Conservation (phyloP, 208 protist genomes). For the Herpetomonas tarakana region DNA sequence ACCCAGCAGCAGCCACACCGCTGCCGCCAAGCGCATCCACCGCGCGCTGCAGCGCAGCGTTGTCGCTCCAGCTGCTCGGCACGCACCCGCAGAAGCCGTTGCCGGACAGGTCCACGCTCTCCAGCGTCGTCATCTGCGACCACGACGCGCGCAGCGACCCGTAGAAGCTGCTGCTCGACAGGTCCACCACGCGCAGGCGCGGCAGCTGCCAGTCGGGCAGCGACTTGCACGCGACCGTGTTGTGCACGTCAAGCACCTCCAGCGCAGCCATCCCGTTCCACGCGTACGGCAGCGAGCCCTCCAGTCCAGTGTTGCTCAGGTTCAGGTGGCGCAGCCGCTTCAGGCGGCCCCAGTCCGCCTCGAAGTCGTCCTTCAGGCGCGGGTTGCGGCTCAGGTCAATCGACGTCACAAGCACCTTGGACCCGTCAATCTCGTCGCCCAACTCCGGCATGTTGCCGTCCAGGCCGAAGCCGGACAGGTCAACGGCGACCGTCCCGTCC, state of each 20-base stretch:
- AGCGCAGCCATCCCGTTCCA: constrained; percentile 17
- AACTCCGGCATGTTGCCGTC: constrained; percentile 12
- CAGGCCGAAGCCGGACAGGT: constrained; percentile 12
- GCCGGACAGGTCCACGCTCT: too few species aligned
- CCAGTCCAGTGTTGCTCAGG: constrained; percentile 20
- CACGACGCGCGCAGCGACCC: constrained; percentile 7
- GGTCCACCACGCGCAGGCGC: constrained; percentile 13
- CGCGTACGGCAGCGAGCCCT: constrained; percentile 6
- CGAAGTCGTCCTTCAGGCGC: constrained; percentile 10
- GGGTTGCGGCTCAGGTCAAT: constrained; percentile 23
- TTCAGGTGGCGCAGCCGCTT: constrained; percentile 14
- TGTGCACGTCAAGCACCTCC: constrained; percentile 19
- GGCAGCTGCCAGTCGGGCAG: constrained; percentile 22
- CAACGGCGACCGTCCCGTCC: constrained; percentile 16
- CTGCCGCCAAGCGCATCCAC: neutral
- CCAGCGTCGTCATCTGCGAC: constrained; percentile 4
- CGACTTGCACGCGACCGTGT: constrained; percentile 13
- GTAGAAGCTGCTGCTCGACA: constrained; percentile 11
- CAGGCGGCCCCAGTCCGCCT: constrained; percentile 10
- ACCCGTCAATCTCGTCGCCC: neutral
- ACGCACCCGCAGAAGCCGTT: too few species aligned
- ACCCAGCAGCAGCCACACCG: neutral
- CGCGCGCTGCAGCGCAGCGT: too few species aligned
- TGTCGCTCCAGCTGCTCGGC: neutral
- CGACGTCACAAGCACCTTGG: constrained; percentile 8